A percentile compares a stretch with the other conserved stretches of the same genome.
These are phyloP conservation scores for Oryza australiensis DNA, from an alignment of 176 grass and related monocot species.

Conservation along the genomic window DNA sequence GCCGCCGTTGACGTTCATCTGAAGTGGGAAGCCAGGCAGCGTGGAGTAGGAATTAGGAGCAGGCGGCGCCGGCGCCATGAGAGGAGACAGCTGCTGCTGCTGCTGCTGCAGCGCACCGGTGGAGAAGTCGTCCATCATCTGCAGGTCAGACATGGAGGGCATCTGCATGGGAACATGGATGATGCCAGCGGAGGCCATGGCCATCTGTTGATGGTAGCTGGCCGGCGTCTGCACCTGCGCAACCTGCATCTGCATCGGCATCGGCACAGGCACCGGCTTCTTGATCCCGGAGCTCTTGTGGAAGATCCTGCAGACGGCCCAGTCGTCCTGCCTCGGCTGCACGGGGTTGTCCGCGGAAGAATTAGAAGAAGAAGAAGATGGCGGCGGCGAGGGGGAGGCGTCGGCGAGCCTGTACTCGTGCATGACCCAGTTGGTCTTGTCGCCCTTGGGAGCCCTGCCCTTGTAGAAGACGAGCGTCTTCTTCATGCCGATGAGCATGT, in stretches of 20 bases:
- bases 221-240: neutral
- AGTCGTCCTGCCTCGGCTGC: conserved; percentile 41
- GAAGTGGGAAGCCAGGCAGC: neutral
- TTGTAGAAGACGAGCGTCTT: conserved; percentile 64
- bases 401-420: conserved; percentile 59
- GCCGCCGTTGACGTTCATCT: neutral
- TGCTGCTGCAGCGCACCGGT: neutral
- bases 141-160: neutral
- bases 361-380: too few relatives aligned
- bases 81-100: neutral
- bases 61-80: neutral
- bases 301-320: conserved; percentile 65
- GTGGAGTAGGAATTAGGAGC: neutral
- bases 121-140: neutral
- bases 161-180: neutral
- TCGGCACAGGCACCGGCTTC: neutral
- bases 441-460: conserved; percentile 47
- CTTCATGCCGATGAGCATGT: conserved; percentile 48
- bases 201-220: neutral
- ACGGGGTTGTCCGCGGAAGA: neutral
- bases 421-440: conserved; percentile 67
- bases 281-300: conserved; percentile 45
- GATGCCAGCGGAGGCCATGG: neutral
- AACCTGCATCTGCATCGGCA: neutral
- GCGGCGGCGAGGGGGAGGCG: neutral